Base-by-base conservation (phyloP, 2,329 filamentous ascomycete species). In the Ophiostoma tasmaniense region DNA sequence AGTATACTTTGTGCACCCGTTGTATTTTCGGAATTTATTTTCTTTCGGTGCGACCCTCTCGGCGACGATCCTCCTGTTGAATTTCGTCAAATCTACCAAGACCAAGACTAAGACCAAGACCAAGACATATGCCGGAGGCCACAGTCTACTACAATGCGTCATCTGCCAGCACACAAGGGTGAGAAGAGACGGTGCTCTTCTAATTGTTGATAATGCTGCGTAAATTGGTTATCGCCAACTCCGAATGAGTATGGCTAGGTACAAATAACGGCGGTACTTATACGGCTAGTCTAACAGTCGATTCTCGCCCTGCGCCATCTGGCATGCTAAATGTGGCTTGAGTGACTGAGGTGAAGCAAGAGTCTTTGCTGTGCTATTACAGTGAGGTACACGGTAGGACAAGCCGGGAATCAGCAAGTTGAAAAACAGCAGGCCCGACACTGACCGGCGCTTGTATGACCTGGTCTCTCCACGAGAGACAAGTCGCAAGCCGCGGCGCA, bases 391-490 rank as follows among this genome's bases (percentile, higher is more conserved):
- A 66, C n/a, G 66, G 39, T 68, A 55, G 33, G 35, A 65, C 62
- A 35, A 33, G 20, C 66, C 45, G 62, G 65, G 25, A 67, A 50
- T 33, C 68, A 67, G 14, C 22, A 42, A 65, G 39, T 55, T 64
- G 33, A 55, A 59, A 50, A 37, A 17, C 17, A 50, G 52, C 55
- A 65, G 25, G 64, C 50, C 55, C 67, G 61, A 64, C 68, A 70
- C 35, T 39, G 66, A 30, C 64, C 68, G 69, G 67, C 45, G 61
- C 20, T 25, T 45, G 37, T 71, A 30, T 64, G 39, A 64, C 68
- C 59, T 37, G 64, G 64, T 25, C 52, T 52, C 42, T 52, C 35
- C 52, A 64, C 50, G 11, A 30, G 25, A 61, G 14, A 30, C 55
- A 61, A 61, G 50, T 25, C 25, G 14, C 55, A 61, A 55, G 50